Evolutionary conservation across 371 early-diverging fungal species (phyloP), one percentile per base, ranked within the genome.

Genomic region (Mucor piriformis): DNA sequence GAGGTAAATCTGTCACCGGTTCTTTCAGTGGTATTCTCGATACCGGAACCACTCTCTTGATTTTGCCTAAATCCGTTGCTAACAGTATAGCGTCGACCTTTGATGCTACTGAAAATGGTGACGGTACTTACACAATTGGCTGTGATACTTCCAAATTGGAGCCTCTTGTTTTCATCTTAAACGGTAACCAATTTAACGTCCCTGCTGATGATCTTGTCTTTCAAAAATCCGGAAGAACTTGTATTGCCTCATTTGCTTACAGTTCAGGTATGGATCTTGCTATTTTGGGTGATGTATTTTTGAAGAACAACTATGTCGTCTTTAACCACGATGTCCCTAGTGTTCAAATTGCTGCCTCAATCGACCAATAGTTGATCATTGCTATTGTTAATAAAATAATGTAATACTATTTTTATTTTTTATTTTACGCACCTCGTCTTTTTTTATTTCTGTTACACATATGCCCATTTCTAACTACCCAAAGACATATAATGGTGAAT

Each of bases 41-140:
- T 51, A 86, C 87, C 3, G 85, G 87, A 21, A 85, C 87, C 40
- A 85, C 83, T 7, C 66, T 86, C 21, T 69, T 86, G 54, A 68
- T 86, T 20, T 72, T 83, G 40, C 71, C 76, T 34, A 66, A 71
- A 6, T 43, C 62, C n/a, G 60, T 76, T 4, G 80, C 79, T 23
- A 50, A 42, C 21, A 44, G 51, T 11, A 37, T 68, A 33, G 68
- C 68, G n/a, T n/a, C 51, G 1, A 54, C 50, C 27, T 63, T 59
- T 24, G 51, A 51, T 42, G 68, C 68, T 16, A 59, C 23, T 1
- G 59, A 50, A 42, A 63, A 63, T 20, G 63, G 63, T 42, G 68
- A 68, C 16, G 68, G 68, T 35, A 59, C 68, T 24, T 68, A 56
- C 44, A 63, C 55, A 13, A 54, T 68, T 29, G 43, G 35, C 25